Base-by-base conservation (phyloP, 75 land plant genomes). In the Picea glauca region DNA sequence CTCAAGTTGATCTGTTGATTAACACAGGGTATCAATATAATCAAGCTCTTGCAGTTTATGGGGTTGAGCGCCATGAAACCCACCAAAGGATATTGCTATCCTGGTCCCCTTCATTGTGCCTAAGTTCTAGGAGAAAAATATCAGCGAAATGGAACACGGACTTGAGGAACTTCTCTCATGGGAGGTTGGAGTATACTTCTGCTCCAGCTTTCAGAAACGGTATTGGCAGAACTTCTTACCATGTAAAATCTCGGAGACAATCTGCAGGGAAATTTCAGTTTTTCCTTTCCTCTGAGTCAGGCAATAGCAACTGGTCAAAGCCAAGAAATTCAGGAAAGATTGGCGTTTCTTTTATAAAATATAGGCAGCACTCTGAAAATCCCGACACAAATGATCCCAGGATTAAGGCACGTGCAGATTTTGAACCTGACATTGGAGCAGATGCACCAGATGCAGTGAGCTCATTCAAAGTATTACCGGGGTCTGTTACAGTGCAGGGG, bases 381-480 rank as follows among this genome's bases (percentile, higher is more conserved):
- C 32, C 32, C 2, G 66, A 63, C 66, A 23, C 14, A 63, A 26
- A 63, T 70, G 46, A 38, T 70, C 74, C 43, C 74, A 70, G 74
- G 74, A 40, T 70, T 70, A 70, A 70, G 74, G 74, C 74, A 43
- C 35, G 50, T 70, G 54, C 74, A 70, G 74, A 70, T 43, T 43
- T 46, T 70, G 74, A 70, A 43, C 26, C 74, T 70, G 74, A 70
- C n/a, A 43, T 70, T 43, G 74, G 74, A 70, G 50, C 46, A 20
- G 74, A 70, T 70, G 38, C 26, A 21, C 78, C 85, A 57, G 64
- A 77, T 26, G 57, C 83, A 11, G 67, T 65, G 26, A 62, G 35
- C 62, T 77, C 78, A 50, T 46, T 38, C 32, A 73, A 81, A 30
- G 17, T 13, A n/a, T 13, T 60, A 21, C 46, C 57, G 5, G 78